Evolutionary conservation across 2,329 filamentous ascomycete species (phyloP), one percentile per base, ranked within the genome.

Genomic region (Dothideomycetidae sp.): DNA sequence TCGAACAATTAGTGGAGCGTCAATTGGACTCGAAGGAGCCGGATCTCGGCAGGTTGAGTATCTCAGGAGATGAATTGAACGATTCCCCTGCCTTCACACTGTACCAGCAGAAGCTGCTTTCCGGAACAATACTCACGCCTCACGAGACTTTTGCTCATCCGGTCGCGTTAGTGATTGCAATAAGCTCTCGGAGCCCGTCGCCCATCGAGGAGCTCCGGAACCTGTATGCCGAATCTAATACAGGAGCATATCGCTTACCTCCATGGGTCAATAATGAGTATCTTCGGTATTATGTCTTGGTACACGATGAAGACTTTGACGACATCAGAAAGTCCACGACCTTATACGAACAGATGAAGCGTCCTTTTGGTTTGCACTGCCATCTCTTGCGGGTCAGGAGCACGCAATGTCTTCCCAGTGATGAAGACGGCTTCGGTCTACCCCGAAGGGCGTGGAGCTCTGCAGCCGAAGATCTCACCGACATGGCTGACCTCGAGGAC

Each of bases 301-400:
- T 98, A 12, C 90, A 98, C 51, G 90, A 98, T 49, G 92, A 98
- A 60, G 90, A 98, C 53, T 76, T 75, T 43, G 88, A 93, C 52
- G 86, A 98, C 54, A 93, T 96, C 43, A 74, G 75, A 26, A 81
- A 85, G 58, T 93, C 86, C 10, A 88, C 88, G 57, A 73, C 76
- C 12, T 66, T 96, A 17, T 98, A 93, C 57, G 90, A 98, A 49
- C 84, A 94, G 57, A 98, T 98, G 92, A 98, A 96, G 60, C 76
- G 90, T n/a, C 84, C 94, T 59, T 83, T 98, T 46, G 90, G 90
- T 2, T 65, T 96, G 33, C 86, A 98, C 58, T 98, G 90, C 54
- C 90, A 98, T 59, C 67, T 98, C 9, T 66, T 98, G 21, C 70
- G 92, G 45, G 64, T 98, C 35, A 73, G 88, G 48, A 92, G 83